phyloP scores from a whole-genome alignment of 2,329 filamentous ascomycete genomes.

The Polychaeton citri region DNA sequence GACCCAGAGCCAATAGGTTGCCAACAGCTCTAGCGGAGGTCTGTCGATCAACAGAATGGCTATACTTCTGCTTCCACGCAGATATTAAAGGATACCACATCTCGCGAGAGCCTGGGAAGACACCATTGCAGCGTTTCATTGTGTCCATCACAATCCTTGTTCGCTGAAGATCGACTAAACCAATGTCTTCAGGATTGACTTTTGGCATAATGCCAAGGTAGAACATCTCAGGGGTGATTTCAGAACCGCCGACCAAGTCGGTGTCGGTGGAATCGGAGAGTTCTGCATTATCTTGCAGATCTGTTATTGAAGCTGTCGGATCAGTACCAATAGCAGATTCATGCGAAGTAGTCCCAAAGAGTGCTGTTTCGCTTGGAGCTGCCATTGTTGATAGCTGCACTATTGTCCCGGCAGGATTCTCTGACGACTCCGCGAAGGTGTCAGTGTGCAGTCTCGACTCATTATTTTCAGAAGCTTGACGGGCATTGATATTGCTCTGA shows the following conservation, averaged over 20 bases:
- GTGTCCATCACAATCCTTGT: slow-evolving; percentile 42
- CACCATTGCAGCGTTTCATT: slow-evolving; percentile 39
- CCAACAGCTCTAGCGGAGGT: slow-evolving; percentile 40
- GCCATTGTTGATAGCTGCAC: too few relatives aligned
- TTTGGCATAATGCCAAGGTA: not conserved
- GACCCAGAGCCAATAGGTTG: slow-evolving; percentile 35
- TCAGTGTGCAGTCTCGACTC: too few relatives aligned
- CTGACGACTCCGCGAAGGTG: too few relatives aligned
- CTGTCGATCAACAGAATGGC: slow-evolving; percentile 30
- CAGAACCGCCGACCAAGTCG: not conserved
- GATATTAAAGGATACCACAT: slow-evolving; percentile 42
- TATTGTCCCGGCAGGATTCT: too few relatives aligned
- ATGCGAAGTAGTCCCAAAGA: too few relatives aligned
- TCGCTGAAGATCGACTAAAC: slow-evolving; percentile 32
- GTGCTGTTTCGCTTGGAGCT: too few relatives aligned
- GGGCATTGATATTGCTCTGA: too few relatives aligned
- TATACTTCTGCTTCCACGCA: slow-evolving; percentile 36
- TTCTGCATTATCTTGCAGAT: not conserved
- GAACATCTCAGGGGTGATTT: not conserved
- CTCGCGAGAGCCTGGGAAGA: slow-evolving; percentile 42
- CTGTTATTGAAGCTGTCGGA: too few relatives aligned
- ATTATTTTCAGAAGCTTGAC: too few relatives aligned
- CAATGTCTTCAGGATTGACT: slow-evolving; percentile 14
- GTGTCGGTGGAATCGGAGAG: not conserved
- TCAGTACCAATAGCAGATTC: too few relatives aligned